Evolutionary conservation across 2,329 filamentous ascomycete genomes (phyloP).

Genomic region (Hypoxylon rubiginosum): DNA sequence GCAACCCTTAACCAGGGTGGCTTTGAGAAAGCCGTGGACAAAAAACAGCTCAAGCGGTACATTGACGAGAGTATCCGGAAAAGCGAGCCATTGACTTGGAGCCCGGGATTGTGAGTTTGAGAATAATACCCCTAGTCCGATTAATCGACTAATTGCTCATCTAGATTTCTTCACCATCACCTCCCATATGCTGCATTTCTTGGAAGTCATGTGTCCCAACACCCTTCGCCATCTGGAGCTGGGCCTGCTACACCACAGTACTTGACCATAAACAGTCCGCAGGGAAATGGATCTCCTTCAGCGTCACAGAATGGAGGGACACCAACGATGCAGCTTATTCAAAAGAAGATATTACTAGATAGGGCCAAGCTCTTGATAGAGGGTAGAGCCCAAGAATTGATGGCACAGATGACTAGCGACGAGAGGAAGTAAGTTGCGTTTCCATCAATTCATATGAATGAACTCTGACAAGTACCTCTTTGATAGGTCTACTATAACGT

Average conservation of each 20-base stretch:
- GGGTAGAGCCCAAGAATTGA: slow-evolving; percentile 29
- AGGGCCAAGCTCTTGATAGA: slow-evolving; percentile 36
- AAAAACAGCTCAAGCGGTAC: slow-evolving; percentile 43
- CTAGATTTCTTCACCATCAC: slow-evolving; percentile 26
- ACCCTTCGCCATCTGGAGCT: slow-evolving; percentile 12
- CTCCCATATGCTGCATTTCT: slow-evolving; percentile 30
- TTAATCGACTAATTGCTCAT: not conserved
- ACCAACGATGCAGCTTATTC: slow-evolving; percentile 31
- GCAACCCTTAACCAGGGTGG: slow-evolving; percentile 32
- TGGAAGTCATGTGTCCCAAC: not conserved
- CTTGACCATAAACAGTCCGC: slow-evolving; percentile 14
- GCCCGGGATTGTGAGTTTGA: slow-evolving; percentile 19
- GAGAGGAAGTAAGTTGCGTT: slow-evolving; percentile 30
- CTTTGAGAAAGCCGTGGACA: slow-evolving; percentile 34
- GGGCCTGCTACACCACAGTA: slow-evolving; percentile 24
- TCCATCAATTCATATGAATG: not conserved
- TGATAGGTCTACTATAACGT: slow-evolving; percentile 22
- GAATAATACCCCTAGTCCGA: not conserved
- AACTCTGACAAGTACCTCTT: not conserved
- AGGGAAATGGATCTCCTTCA: not conserved
- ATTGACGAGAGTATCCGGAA: slow-evolving; percentile 35
- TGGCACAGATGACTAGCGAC: slow-evolving; percentile 13
- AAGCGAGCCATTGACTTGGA: not conserved
- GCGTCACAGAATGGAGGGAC: slow-evolving; percentile 4
- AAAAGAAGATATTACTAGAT: slow-evolving; percentile 18